A percentile compares a stretch with the other conserved stretches of the same genome.
phyloP scores from a whole-genome alignment of 441 rosid genomes.

The Capsella rubella region DNA sequence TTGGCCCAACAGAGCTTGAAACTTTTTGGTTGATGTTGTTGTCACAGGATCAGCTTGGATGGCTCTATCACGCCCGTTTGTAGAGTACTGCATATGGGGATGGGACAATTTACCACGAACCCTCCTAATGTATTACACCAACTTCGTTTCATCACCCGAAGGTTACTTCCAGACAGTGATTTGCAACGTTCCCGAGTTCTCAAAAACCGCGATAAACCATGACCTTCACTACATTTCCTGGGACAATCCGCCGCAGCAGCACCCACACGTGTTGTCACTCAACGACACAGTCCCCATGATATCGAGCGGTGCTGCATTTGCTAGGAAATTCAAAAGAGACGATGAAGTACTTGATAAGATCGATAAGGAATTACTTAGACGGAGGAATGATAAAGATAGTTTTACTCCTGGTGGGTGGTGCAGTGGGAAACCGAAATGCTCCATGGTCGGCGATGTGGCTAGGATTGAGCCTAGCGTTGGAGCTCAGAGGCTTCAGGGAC shows the following conservation, averaged over 20 bases:
- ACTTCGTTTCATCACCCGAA: slow-evolving; percentile 95
- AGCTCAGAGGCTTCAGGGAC: slow-evolving; percentile 67
- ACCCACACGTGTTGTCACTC: slow-evolving; percentile 74
- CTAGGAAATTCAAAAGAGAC: slow-evolving; percentile 71
- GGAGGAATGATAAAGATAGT: slow-evolving; percentile 50
- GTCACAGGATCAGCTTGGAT: slow-evolving; percentile 97
- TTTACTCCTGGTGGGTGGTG: slow-evolving; percentile 99
- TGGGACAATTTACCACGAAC: slow-evolving; percentile 96
- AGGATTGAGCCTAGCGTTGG: slow-evolving; percentile 79
- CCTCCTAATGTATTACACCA: slow-evolving; percentile 89
- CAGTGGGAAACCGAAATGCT: slow-evolving; percentile 68
- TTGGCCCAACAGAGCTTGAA: neutral
- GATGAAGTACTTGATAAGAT: slow-evolving; percentile 68
- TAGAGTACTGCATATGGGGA: slow-evolving; percentile 93
- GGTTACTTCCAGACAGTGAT: slow-evolving; percentile 96
- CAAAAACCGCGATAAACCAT: slow-evolving; percentile 73
- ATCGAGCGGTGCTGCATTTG: slow-evolving; percentile 81
- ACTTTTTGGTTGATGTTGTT: neutral
- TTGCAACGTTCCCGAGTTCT: slow-evolving; percentile 86
- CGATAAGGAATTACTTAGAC: slow-evolving; percentile 67
- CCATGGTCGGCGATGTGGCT: slow-evolving; percentile 65
- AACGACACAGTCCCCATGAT: slow-evolving; percentile 72
- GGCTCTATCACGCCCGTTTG: slow-evolving; percentile 80
- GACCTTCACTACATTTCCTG: slow-evolving; percentile 92
- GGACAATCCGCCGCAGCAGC: slow-evolving; percentile 94